Percentiles rank a stretch among this genome's conserved stretches.
phyloP scores from a whole-genome alignment of 2,329 filamentous ascomycete species.

The Beauveria medogensis region DNA sequence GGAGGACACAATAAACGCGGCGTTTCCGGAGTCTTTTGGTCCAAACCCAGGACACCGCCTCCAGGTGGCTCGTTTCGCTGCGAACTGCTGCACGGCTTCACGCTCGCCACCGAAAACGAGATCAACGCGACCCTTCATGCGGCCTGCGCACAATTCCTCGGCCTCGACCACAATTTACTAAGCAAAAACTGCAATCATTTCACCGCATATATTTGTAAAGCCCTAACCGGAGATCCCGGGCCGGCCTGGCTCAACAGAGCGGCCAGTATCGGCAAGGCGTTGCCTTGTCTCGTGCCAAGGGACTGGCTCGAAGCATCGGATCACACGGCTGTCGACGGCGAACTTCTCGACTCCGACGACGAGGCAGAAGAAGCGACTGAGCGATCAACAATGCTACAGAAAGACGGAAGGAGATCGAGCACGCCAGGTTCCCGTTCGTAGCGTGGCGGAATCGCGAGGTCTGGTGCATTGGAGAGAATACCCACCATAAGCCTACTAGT shows the following conservation, averaged over 20 bases:
- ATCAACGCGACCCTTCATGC: slow-evolving; percentile 61
- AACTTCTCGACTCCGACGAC: slow-evolving; percentile 50
- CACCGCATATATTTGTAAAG: slow-evolving; percentile 66
- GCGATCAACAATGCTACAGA: slow-evolving; percentile 42
- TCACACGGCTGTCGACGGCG: slow-evolving; percentile 63
- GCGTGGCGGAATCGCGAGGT: not conserved
- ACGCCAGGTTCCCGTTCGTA: not conserved
- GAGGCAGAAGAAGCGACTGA: slow-evolving; percentile 34
- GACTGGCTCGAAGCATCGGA: slow-evolving; percentile 79
- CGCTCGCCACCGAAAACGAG: slow-evolving; percentile 58
- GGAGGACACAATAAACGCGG: slow-evolving; percentile 67
- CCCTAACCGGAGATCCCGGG: slow-evolving; percentile 60
- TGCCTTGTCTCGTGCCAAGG: slow-evolving; percentile 74
- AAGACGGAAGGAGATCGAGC: slow-evolving; percentile 15
- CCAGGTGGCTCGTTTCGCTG: slow-evolving; percentile 70
- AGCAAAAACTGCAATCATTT: slow-evolving; percentile 88
- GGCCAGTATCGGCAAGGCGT: slow-evolving; percentile 70
- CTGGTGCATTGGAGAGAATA: not conserved
- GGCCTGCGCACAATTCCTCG: slow-evolving; percentile 65
- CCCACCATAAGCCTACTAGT: not conserved
- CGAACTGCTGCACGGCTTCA: slow-evolving; percentile 73
- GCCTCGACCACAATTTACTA: slow-evolving; percentile 71
- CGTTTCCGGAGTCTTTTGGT: slow-evolving; percentile 77
- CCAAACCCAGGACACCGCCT: slow-evolving; percentile 60
- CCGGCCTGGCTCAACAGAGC: slow-evolving; percentile 76